Evolutionary conservation across 179 eudicot species (phyloP), one percentile per base, ranked within the genome.

Genomic region (Monotropa hypopitys): DNA sequence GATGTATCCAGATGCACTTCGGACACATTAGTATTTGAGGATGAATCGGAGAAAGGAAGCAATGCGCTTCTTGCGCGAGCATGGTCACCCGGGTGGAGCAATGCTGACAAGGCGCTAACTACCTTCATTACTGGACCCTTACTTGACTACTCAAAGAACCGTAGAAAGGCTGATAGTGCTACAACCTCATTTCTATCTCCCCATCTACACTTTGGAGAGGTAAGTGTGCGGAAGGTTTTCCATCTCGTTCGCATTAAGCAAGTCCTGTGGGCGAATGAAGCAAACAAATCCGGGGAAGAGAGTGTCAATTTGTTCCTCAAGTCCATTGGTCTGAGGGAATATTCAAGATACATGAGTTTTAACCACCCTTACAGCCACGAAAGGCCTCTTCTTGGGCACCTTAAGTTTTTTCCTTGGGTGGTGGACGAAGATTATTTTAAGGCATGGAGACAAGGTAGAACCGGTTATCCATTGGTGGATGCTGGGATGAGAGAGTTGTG

Each of bases 21-120:
- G 61, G 99, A 93, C 79, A 78, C 85, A 8, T 61, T 95, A 59
- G 82, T 86, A 5, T 90, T 95, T 53, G 99, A 95, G 81, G 90
- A 91, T 77, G 99, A 95, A n/a, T 88, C 88, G 13, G 99, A 95
- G 62, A 93, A 83, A 83, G 98, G 89, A 81, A 93, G 99, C 83
- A 95, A 95, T 80, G 99, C 99, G 35, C 92, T 95, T 79, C 97
- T 95, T 51, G 97, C 99, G 74, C 87, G 99, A 28, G 96, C 99
- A 79, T 95, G 99, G 99, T 91, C 99, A 56, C 99, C 98, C 2
- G 99, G 99, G 43, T 95, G 99, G 99, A 93, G 89, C 85, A 93
- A 84, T 74, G 99, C 94, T 20, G 95, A 95, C 76, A 93, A 91
- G 86, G 92, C 98, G 61, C 91, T 93, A 40, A 85, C 92, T 12